phyloP scores from a whole-genome alignment of 768 basidiomycete species.

The Amanita rubescens region DNA sequence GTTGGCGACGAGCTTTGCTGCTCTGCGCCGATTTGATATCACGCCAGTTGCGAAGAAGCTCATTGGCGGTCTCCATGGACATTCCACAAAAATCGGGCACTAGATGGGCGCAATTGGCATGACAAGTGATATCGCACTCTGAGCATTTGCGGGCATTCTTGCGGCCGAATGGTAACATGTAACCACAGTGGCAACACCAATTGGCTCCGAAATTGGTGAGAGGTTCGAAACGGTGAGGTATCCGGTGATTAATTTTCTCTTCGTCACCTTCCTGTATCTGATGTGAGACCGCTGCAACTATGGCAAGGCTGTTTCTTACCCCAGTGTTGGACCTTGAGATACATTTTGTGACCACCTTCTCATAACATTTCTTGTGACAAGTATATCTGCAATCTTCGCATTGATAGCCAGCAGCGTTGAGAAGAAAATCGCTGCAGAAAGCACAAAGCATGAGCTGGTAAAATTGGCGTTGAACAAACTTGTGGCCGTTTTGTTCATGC shows the following conservation, averaged over 20 bases:
- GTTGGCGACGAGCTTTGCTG: constrained; percentile 28
- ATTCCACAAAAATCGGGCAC: constrained; percentile 99
- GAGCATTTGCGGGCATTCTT: constrained; percentile 96
- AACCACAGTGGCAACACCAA: constrained; percentile 99
- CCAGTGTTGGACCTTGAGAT: constrained; percentile 95
- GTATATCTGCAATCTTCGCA: constrained; percentile 99
- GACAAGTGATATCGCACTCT: constrained; percentile 95
- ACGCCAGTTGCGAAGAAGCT: constrained; percentile 81
- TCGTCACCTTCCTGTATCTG: constrained; percentile 79
- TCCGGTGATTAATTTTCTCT: constrained; percentile 98
- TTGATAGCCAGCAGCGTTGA: constrained; percentile 96
- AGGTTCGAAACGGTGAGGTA: constrained; percentile 96
- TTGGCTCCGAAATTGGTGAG: constrained; percentile 96
- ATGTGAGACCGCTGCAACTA: neutral
- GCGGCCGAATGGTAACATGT: constrained; percentile 92
- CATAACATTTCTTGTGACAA: constrained; percentile 98
- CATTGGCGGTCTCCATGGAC: constrained; percentile 99
- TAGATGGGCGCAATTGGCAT: constrained; percentile 94
- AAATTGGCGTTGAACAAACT: constrained; percentile 95
- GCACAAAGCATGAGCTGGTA: constrained; percentile 98
- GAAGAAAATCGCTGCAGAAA: constrained; percentile 94
- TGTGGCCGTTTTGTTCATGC: constrained; percentile 99
- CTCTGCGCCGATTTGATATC: constrained; percentile 65
- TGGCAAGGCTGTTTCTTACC: constrained; percentile 39
- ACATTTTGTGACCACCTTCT: constrained; percentile 98